Evolutionary conservation across 1,284 basidiomycete genomes (phyloP), one percentile per base, ranked within the genome.

Genomic region (Ganoderma lingzhi): DNA sequence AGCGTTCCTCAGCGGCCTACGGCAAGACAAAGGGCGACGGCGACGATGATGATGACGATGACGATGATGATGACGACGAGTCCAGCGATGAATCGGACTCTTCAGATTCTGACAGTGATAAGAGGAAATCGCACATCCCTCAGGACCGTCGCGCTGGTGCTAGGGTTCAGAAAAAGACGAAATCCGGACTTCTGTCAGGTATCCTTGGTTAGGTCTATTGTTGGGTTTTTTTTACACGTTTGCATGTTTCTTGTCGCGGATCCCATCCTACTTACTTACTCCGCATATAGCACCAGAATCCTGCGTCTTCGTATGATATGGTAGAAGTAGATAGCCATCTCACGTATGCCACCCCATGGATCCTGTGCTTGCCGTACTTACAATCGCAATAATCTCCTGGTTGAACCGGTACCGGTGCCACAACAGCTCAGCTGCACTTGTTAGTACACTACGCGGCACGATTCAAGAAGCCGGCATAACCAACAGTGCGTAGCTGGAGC

Each of bases 71-170:
- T 64, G 80, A 82, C 17, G 62, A 63, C 10, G 45, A 48, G 10
- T 37, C 45, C 2, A 76, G 77, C 14, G 76, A 75, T 79, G 62
- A 84, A 80, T 81, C 80, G 23, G 78, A 77, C 41, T 82, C 79
- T 14, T 84, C 85, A 15, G 81, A 79, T 58, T 80, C 81, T 23
- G 84, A 85, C 62, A 83, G 81, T 19, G 76, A 6, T 15, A 35
- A 71, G n/a, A 56, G 44, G 30, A 58, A 44, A 62, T 88, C 84
- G 19, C 89, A 91, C 77, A 91, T 92, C 59, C 91, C 91, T 45
- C 83, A 80, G 72, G 81, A 82, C 23, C 84, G 87, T 70, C 81
- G 83, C 69, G 90, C 90, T 41, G 90, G 90, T 3, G 77, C 77
- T 2, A 73, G 60, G 1, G 69, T 79, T 56, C 75, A 75, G 70